Base-by-base conservation (phyloP, 345 rosid genomes). In the Physaria fendleri region DNA sequence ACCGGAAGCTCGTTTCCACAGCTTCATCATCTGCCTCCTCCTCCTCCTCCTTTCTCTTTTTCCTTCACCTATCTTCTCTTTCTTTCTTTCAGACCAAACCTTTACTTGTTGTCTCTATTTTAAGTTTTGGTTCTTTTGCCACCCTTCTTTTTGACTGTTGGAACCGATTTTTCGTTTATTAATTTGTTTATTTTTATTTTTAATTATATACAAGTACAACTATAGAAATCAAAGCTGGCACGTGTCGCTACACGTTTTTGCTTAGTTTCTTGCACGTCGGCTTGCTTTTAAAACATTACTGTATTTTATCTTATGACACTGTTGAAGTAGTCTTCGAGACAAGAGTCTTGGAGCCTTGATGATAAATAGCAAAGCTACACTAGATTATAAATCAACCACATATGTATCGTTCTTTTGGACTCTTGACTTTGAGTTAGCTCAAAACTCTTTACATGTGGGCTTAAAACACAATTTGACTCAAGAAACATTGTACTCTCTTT, bases 1-100 rank as follows among this genome's bases (percentile, higher is more conserved):
- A 20, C 85, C 98, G 46, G 81, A 65, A 20, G 79, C 88, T 52
- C 79, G 79, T 47, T 63, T 79, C 98, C 92, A 84, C 13, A 88
- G 71, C 82, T 59, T 73, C 92, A 81, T 80, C 62, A 48, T 71
- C 46, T 55, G 21, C 69, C 69, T 45, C 70, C 57, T 28, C 50
- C 68, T 55, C 32, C 52, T 43, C 39, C 34, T 41, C 20, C 6
- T 37, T 37, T 37, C 14, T 20, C 28, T 18, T 16, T 44, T 56
- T 51, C n/a, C n/a, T n/a, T n/a, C 11, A n/a, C 14, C 10, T 51
- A 30, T 38, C 46, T 16, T 20, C 28, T 18, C 20, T 44, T 56
- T 51, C 20, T 44, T 56, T 51, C 11, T 66, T 34, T 42, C 25
- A 29, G 20, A 45, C 54, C 62, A 34, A 57, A 57, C 28, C 39